Conservation (phyloP, 441 rosid genomes). For the Croton laevigatus region DNA sequence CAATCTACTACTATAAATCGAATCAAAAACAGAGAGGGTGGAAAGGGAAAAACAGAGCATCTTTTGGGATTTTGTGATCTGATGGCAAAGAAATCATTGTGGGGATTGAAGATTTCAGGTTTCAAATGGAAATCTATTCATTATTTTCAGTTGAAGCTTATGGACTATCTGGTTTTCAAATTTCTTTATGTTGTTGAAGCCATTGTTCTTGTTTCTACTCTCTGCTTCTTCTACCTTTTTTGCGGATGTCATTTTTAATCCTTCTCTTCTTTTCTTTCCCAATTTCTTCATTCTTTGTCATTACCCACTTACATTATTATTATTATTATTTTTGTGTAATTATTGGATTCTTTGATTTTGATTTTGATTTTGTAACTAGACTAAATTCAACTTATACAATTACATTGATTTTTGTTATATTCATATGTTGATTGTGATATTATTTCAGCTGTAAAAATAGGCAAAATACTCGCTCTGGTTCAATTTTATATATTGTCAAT, state of each 20-base stretch:
- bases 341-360: neutral
- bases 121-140: slow-evolving; percentile 44
- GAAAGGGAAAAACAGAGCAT: slow-evolving; percentile 2
- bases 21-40: neutral
- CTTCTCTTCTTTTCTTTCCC: neutral
- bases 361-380: neutral
- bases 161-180: slow-evolving; percentile 51
- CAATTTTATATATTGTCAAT: too few species aligned
- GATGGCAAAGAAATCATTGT: slow-evolving; percentile 20
- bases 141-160: slow-evolving; percentile 29
- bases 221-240: slow-evolving; percentile 69
- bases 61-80: slow-evolving; percentile 3
- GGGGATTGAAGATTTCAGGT: slow-evolving; percentile 30
- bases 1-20: neutral
- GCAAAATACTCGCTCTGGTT: too few species aligned
- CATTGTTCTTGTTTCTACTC: slow-evolving; percentile 58
- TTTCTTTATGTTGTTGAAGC: slow-evolving; percentile 59
- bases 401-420: neutral
- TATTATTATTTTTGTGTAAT: neutral
- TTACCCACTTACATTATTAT: neutral
- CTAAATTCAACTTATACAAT: neutral
- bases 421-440: neutral
- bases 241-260: slow-evolving; percentile 61
- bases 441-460: neutral
- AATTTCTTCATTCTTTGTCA: neutral